These are phyloP conservation scores for Xylariomycetidae sp. DNA, from an alignment of 2,329 filamentous ascomycete species.

Conservation along the genomic window DNA sequence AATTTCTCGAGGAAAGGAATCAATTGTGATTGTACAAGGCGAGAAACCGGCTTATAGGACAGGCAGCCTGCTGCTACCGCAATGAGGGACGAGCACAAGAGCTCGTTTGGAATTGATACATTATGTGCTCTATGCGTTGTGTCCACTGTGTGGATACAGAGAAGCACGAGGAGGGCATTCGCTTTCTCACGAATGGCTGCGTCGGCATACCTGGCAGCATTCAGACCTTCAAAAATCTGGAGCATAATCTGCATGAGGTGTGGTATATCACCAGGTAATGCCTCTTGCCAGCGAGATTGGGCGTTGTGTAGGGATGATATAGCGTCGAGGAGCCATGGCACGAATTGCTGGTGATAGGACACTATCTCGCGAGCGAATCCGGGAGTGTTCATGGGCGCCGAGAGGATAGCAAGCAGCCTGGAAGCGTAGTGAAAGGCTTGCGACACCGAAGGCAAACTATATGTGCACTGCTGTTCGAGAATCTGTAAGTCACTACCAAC, in stretches of 20 bases:
- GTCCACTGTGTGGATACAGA: too few species aligned
- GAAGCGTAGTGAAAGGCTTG: conserved; percentile 42
- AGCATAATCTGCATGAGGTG: conserved; percentile 32
- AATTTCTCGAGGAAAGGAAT: conserved; percentile 35
- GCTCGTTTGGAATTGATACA: conserved; percentile 12
- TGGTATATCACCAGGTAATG: conserved; percentile 26
- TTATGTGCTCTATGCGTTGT: neutral
- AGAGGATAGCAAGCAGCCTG: conserved; percentile 38
- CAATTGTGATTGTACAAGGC: conserved; percentile 37
- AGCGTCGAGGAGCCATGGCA: conserved; percentile 45
- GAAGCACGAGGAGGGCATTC: conserved; percentile 25
- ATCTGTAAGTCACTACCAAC: conserved; percentile 11
- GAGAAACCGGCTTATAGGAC: conserved; percentile 26
- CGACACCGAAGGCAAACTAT: conserved; percentile 31
- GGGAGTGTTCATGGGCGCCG: conserved; percentile 32
- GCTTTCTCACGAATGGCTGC: conserved; percentile 29
- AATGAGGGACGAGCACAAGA: conserved; percentile 33
- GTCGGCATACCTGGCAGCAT: conserved; percentile 4
- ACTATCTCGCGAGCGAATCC: conserved; percentile 25
- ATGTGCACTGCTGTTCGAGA: conserved; percentile 32
- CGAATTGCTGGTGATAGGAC: conserved; percentile 32
- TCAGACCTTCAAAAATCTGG: conserved; percentile 21
- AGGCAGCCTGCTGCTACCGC: conserved; percentile 32
- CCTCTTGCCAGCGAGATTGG: conserved; percentile 32
- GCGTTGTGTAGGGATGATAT: conserved; percentile 36